These are phyloP conservation scores for Silene noctiflora DNA, from an alignment of 179 eudicot species.

Conservation along the genomic window DNA sequence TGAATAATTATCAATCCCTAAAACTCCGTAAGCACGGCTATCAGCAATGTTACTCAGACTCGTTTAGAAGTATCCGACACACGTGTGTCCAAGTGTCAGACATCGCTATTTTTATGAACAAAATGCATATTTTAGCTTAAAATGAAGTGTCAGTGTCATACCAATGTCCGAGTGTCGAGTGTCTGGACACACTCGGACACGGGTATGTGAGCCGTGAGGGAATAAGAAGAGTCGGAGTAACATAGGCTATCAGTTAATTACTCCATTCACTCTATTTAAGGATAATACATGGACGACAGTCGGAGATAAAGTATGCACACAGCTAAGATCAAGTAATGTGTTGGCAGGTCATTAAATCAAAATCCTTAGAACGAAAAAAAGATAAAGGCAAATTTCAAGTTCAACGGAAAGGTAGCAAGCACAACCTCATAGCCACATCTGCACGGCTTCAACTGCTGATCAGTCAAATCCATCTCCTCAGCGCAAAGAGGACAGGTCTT, in stretches of 20 bases:
- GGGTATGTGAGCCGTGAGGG: too few species aligned
- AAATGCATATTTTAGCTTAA: too few species aligned
- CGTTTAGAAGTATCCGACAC: too few species aligned
- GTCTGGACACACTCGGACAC: too few species aligned
- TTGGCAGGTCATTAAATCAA: neutral
- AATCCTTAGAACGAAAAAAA: neutral
- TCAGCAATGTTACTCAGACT: too few species aligned
- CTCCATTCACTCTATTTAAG: neutral
- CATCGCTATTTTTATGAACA: too few species aligned
- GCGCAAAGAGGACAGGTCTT: conserved; percentile 94
- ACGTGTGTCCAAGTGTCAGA: too few species aligned
- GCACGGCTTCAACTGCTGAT: conserved; percentile 95
- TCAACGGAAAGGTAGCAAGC: conserved; percentile 2
- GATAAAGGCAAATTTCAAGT: neutral
- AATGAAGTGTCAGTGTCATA: too few species aligned
- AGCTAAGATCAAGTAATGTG: neutral
- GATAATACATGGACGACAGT: neutral
- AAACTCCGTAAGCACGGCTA: neutral
- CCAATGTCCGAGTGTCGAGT: too few species aligned
- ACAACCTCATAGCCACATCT: conserved; percentile 87
- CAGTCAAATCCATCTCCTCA: conserved; percentile 99
- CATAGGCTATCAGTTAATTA: conserved; percentile 6
- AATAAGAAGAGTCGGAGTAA: too few species aligned
- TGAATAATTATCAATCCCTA: neutral
- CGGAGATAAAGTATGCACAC: neutral